Base-by-base conservation (phyloP, 345 rosid species). In the Pistacia atlantica region DNA sequence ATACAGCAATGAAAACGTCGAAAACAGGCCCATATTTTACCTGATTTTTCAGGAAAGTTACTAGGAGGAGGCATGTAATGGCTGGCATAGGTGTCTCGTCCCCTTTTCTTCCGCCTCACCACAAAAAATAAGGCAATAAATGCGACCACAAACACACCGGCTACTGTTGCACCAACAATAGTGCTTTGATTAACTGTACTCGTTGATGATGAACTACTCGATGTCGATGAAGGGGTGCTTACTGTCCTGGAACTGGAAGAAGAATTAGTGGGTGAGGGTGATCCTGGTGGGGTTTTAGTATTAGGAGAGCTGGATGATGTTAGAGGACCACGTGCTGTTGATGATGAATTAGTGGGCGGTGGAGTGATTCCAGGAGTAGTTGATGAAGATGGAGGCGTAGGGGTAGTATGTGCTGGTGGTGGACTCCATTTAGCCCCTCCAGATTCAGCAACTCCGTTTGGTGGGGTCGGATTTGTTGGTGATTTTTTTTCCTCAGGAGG, bases 1-100 rank as follows among this genome's bases (percentile, higher is more conserved):
- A 42, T 78, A 18, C 56, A 57, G 12, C 63, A 61, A 22, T 18
- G 16, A 17, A 57, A 71, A 25, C 20, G n/a, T 33, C n/a, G 8
- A n/a, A 74, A 55, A 65, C 66, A n/a, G 56, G 8, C 33, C 8
- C 28, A 60, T 59, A 37, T 69, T 57, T 74, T 56, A 93, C 99
- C 98, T 78, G 92, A 54, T 31, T 85, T 80, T 25, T 80, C 70
- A 5, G 89, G 35, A 73, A 86, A 87, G 85, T 75, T 83, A 28
- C 81, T 52, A 4, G 90, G 84, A 4, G 91, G 90, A 17, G 93
- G 91, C 79, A 82, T 71, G 82, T 90, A 88, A 8, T 78, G 76
- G 69, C 65, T 66, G 58, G 75, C 58, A 42, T 83, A 85, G 0
- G 65, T 73, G 45, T 79, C 86, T 3, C 49, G 14, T 70, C 76